Base-by-base conservation (phyloP, 768 basidiomycete genomes). In the Ramaria sp. region DNA sequence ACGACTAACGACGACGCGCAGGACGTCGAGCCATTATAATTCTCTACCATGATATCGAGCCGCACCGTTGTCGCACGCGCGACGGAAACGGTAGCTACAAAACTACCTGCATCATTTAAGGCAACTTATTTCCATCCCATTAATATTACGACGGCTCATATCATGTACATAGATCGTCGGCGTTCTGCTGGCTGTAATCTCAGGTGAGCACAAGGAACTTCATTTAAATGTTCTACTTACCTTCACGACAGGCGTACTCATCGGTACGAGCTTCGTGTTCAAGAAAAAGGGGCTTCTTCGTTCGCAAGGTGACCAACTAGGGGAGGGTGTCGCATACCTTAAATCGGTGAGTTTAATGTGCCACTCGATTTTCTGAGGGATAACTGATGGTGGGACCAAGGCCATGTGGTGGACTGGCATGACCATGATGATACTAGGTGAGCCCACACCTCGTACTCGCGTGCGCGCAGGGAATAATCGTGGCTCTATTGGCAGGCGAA, bases 381-480 rank as follows among this genome's bases (percentile, higher is more conserved):
- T 56, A 22, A 62, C 47, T 48, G n/a, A 28, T 52, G 45, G 36
- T 39, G 47, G 22, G 12, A 43, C 22, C 41, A 59, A 89, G 86
- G 69, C 77, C 62, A 64, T 95, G 78, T 96, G 93, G 95, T 97
- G 93, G 95, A 72, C 73, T 30, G 92, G 93, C 59, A 94, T 95
- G 93, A 85, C 65, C 48, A 85, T 92, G 81, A 94, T 96, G 92
- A 92, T 95, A 62, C 55, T 89, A 24, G 94, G 94, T 56, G 87
- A 88, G 70, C 18, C 70, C 70, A 61, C 5, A 32, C n/a, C 48
- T 52, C 13, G n/a, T 28, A 27, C 48, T 12, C 10, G 45, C 30
- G 22, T 16, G 36, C 15, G 15, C 48, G 48, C 20, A 13, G 15
- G 6, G 5, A 34, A 3, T 41, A 47, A 47, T 24, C 24, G 34